Base-by-base conservation (phyloP, 2,329 filamentous ascomycete species). In the Torrubiella hemipterigena region DNA sequence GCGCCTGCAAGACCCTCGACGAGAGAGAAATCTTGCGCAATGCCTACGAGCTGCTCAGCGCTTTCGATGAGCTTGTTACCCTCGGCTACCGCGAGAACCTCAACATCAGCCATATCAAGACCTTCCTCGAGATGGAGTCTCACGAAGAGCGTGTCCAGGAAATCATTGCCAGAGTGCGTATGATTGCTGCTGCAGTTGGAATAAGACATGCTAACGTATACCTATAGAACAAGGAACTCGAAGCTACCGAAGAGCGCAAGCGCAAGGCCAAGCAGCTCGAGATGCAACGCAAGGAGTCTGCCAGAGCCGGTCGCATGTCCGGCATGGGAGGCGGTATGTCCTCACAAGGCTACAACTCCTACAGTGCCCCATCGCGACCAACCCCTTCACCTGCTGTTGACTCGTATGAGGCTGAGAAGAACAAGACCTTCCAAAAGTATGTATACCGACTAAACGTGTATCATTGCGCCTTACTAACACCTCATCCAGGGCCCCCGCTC, bases 81-180 rank as follows among this genome's bases (percentile, higher is more conserved):
- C 67, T 94, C 40, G 91, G 91, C 10, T 96, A 98, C 62, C 66
- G 91, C 50, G 91, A 98, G 64, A 98, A 98, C 58, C 64, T 98
- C 45, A 93, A 89, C 16, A 74, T 98, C 48, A 84, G 78, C 59
- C 93, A 98, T 62, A 98, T 98, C 67, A 95, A 93, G 71, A 95
- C 91, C 3, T 98, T 98, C 68, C 60, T 98, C 45, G 93, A 96
- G 52, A 98, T 98, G 91, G 91, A 98, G 59, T 91, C 81, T 58
- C 91, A 98, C 51, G 93, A 98, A 61, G 91, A 98, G 69, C 78
- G 91, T 52, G 96, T 98, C 45, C 91, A 98, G 58, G 91, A 95
- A 54, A 98, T 95, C 41, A 95, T 95, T 51, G 85, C 86, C 39
- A 72, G 85, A 54, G 82, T 89, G 74, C 40, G 67, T 48, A 31